These are phyloP conservation scores for Trichosporon asahii DNA, from an alignment of 1,284 basidiomycete species.

Conservation along the genomic window DNA sequence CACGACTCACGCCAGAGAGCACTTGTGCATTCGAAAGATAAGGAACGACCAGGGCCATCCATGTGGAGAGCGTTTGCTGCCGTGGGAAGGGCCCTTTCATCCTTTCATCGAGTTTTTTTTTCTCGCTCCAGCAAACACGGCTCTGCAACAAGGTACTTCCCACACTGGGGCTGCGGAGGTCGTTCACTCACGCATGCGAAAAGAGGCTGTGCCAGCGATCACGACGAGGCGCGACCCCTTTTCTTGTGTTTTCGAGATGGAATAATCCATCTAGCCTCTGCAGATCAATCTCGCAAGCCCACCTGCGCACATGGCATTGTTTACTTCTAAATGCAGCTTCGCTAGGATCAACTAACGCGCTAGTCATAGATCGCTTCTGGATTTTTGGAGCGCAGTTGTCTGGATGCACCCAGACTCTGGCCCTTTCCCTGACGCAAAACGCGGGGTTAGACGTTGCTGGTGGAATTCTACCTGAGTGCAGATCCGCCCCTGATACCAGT, in stretches of 20 bases:
- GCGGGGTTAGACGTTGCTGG: not conserved
- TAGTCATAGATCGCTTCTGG: not conserved
- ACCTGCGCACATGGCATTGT: not conserved
- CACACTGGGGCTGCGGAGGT: not conserved
- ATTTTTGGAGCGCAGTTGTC: not conserved
- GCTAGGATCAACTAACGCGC: not conserved
- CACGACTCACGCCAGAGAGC: not conserved
- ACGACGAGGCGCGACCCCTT: not conserved
- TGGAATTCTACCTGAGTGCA: not conserved
- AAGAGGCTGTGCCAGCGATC: not conserved
- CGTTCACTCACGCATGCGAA: not conserved
- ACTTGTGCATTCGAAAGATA: not conserved
- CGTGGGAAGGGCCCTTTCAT: not conserved
- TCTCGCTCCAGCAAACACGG: not conserved
- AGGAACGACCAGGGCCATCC: not conserved
- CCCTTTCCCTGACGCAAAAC: not conserved
- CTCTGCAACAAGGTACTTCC: not conserved
- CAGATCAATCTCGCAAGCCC: not conserved
- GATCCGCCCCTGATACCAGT: not conserved
- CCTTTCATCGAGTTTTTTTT: not conserved
- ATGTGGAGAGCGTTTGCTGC: not conserved
- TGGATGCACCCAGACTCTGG: not conserved
- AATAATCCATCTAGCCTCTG: not conserved
- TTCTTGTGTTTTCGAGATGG: not conserved
- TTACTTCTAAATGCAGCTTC: not conserved